phyloP scores from a whole-genome alignment of 1,284 basidiomycete genomes.

The Mycosarcoma mackinlayi region DNA sequence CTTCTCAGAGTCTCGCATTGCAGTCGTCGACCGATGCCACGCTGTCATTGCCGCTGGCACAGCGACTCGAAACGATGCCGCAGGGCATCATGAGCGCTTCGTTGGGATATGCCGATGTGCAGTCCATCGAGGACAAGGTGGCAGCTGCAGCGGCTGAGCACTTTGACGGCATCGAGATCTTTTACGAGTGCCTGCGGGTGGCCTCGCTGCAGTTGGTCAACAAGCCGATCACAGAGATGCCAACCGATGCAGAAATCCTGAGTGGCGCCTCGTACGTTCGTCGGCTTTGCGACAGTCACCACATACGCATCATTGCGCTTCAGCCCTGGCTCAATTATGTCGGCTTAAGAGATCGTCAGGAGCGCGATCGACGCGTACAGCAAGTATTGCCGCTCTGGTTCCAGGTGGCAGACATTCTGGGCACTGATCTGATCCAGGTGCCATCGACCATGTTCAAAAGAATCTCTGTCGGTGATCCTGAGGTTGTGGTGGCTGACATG shows the following conservation, averaged over 20 bases:
- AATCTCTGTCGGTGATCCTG: slow-evolving; percentile 11
- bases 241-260: slow-evolving; percentile 3
- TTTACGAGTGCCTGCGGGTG: slow-evolving; percentile 21
- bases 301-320: slow-evolving; percentile 6
- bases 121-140: slow-evolving; percentile 13
- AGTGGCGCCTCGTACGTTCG: slow-evolving; percentile 4
- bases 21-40: not conserved
- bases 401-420: slow-evolving; percentile 28
- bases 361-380: slow-evolving; percentile 8
- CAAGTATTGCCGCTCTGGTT: slow-evolving; percentile 13
- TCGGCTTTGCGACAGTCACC: slow-evolving; percentile 10
- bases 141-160: not conserved
- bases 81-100: slow-evolving; percentile 13
- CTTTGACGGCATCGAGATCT: slow-evolving; percentile 21
- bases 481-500: slow-evolving; percentile 18
- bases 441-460: slow-evolving; percentile 22
- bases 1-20: slow-evolving; percentile 3
- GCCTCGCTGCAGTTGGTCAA: slow-evolving; percentile 8
- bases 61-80: slow-evolving; percentile 9
- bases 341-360: slow-evolving; percentile 7
- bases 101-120: slow-evolving; percentile 7
- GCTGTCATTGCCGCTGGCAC: not conserved
- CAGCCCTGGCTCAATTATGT: slow-evolving; percentile 14
- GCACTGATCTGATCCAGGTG: slow-evolving; percentile 27
- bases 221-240: slow-evolving; percentile 4